These are phyloP conservation scores for Cercospora sp. DNA, from an alignment of 2,329 filamentous ascomycete species.

Conservation along the genomic window DNA sequence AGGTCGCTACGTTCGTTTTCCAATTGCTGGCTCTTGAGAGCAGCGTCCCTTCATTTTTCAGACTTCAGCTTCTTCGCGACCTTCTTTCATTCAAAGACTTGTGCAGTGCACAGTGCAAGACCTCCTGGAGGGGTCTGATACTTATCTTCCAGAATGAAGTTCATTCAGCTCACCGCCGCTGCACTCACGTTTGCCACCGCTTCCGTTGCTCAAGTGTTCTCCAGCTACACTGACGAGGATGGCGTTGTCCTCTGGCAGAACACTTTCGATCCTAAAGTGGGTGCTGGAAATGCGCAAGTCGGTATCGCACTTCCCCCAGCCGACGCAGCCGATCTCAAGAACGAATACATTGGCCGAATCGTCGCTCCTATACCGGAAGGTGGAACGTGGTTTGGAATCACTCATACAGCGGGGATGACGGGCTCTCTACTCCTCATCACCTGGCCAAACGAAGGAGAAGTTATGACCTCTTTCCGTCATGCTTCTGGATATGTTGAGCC, in stretches of 20 bases:
- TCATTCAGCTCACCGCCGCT: conserved; percentile 21
- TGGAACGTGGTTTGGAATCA: conserved; percentile 60
- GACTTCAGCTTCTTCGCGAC: conserved; percentile 13
- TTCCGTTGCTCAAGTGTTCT: conserved; percentile 31
- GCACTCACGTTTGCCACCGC: conserved; percentile 25
- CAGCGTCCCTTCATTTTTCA: conserved; percentile 25
- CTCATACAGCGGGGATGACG: conserved; percentile 59
- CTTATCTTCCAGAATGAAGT: conserved; percentile 27
- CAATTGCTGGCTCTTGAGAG: conserved; percentile 11
- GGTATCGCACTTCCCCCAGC: conserved; percentile 55
- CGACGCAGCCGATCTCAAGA: conserved; percentile 43
- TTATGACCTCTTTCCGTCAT: conserved; percentile 60
- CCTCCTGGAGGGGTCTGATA: conserved; percentile 26
- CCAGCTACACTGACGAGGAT: conserved; percentile 42
- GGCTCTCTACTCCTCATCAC: conserved; percentile 59
- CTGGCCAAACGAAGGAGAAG: conserved; percentile 55
- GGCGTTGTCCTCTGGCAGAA: conserved; percentile 58
- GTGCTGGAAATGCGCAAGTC: conserved; percentile 52
- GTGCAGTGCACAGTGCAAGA: conserved; percentile 22
- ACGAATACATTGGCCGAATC: conserved; percentile 61
- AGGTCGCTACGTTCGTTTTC: background rate
- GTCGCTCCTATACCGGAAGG: conserved; percentile 46
- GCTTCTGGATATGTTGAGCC: conserved; percentile 61
- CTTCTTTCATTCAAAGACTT: conserved; percentile 14
- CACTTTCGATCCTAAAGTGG: conserved; percentile 44